phyloP scores from a whole-genome alignment of 495 filamentous ascomycete genomes.

The Penicillium manginii region DNA sequence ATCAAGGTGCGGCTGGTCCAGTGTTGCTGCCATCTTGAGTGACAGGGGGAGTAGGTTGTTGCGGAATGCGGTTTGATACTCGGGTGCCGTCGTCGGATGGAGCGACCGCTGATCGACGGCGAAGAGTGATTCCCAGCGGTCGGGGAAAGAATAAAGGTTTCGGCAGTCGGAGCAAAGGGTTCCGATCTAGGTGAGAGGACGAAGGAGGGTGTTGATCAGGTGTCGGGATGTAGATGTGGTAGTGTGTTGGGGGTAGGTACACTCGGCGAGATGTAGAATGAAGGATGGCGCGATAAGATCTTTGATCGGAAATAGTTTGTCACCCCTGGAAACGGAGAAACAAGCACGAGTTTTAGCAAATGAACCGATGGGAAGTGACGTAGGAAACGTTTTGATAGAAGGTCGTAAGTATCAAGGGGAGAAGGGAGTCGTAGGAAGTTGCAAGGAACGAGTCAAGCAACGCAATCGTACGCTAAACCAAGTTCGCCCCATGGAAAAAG shows the following conservation, averaged over 20 bases:
- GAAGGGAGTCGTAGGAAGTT: neutral
- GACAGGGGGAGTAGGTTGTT: conserved; percentile 18
- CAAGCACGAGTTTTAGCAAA: conserved; percentile 15
- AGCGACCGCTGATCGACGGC: conserved; percentile 57
- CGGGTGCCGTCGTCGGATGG: conserved; percentile 46
- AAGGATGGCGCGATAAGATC: conserved; percentile 33
- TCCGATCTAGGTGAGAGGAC: neutral
- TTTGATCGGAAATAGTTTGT: conserved; percentile 25
- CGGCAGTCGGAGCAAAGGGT: neutral
- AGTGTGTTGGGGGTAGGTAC: neutral
- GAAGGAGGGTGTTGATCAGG: conserved; percentile 1
- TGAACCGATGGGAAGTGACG: conserved; percentile 3
- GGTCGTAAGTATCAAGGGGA: conserved; percentile 4
- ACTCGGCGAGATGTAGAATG: conserved; percentile 9
- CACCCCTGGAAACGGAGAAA: conserved; percentile 20
- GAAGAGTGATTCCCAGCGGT: conserved; percentile 50
- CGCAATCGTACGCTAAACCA: conserved; percentile 18
- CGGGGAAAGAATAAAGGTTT: conserved; percentile 32
- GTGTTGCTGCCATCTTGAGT: conserved; percentile 37
- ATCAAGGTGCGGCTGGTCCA: conserved; percentile 38
- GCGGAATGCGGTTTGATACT: conserved; percentile 14
- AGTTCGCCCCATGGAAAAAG: conserved; percentile 27
- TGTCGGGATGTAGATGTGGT: conserved; percentile 1
- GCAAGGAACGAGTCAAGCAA: conserved; percentile 16
- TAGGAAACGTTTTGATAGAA: conserved; percentile 1